A percentile compares a stretch with the other conserved stretches of the same genome.
phyloP scores from a whole-genome alignment of 2,329 filamentous ascomycete genomes.

The Cyphellophora europaea region DNA sequence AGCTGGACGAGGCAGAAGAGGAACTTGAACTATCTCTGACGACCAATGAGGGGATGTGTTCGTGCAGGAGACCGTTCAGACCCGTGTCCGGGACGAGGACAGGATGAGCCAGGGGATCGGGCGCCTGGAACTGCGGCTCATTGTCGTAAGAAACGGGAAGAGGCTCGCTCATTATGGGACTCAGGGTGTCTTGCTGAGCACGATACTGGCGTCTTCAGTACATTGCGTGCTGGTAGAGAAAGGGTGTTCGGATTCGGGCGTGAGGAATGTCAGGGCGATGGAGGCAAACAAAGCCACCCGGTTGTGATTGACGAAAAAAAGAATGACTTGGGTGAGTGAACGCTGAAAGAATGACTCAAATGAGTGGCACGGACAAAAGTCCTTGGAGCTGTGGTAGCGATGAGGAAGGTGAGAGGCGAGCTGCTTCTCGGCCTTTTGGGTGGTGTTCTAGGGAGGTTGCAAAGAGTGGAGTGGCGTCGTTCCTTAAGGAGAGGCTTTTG shows the following conservation, averaged over 20 bases:
- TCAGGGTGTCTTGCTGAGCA: not conserved
- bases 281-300: slow-evolving; percentile 8
- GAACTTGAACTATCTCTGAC: slow-evolving; percentile 9
- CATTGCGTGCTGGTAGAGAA: slow-evolving; percentile 6
- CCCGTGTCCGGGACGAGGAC: slow-evolving; percentile 15
- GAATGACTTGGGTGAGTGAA: slow-evolving; percentile 17
- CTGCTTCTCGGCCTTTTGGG: no score
- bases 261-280: slow-evolving; percentile 7
- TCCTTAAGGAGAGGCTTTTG: no score
- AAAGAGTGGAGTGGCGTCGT: slow-evolving; percentile 4
- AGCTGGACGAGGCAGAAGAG: slow-evolving; percentile 1
- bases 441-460: slow-evolving; percentile 14
- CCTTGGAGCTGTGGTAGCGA: not conserved
- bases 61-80: slow-evolving; percentile 11
- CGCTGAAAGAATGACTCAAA: slow-evolving; percentile 16
- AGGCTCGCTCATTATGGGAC: slow-evolving; percentile 7
- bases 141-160: slow-evolving; percentile 8
- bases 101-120: slow-evolving; percentile 13
- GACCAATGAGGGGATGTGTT: slow-evolving; percentile 10
- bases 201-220: slow-evolving; percentile 2
- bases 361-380: not conserved
- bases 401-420: no score
- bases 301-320: slow-evolving; percentile 5
- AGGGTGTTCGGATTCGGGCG: slow-evolving; percentile 1
- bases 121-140: slow-evolving; percentile 13